Conservation (phyloP, 2,329 filamentous ascomycete species). For the Penicillium sclerotigenum region DNA sequence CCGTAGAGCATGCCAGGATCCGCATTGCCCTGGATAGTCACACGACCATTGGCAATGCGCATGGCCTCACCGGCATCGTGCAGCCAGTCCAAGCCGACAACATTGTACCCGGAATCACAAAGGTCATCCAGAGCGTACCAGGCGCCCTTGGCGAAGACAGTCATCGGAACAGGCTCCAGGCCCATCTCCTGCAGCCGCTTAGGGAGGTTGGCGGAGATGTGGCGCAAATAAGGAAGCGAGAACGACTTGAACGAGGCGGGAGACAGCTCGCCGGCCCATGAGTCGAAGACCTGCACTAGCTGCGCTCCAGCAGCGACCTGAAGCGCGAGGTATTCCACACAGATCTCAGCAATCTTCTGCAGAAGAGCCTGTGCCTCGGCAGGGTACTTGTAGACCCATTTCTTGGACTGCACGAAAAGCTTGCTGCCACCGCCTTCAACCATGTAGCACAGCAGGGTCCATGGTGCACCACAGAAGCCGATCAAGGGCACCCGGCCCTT, state of each 20-base stretch:
- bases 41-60: slow-evolving; percentile 71
- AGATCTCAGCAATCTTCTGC: slow-evolving; percentile 88
- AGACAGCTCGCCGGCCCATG: slow-evolving; percentile 92
- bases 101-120: slow-evolving; percentile 85
- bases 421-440: slow-evolving; percentile 96
- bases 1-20: slow-evolving; percentile 93
- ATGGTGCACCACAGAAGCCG: slow-evolving; percentile 94
- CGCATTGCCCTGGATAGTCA: slow-evolving; percentile 90
- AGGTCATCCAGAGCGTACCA: slow-evolving; percentile 90
- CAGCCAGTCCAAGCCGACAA: slow-evolving; percentile 92
- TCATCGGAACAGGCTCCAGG: slow-evolving; percentile 85
- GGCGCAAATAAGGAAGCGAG: slow-evolving; percentile 77
- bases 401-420: slow-evolving; percentile 90
- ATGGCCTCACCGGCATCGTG: slow-evolving; percentile 84
- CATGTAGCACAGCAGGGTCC: slow-evolving; percentile 98
- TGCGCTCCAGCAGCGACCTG: slow-evolving; percentile 94
- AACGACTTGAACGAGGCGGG: slow-evolving; percentile 80
- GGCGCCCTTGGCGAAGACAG: slow-evolving; percentile 95
- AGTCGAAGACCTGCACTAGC: slow-evolving; percentile 96
- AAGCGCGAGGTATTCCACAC: slow-evolving; percentile 87
- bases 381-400: slow-evolving; percentile 90
- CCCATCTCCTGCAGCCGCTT: slow-evolving; percentile 69
- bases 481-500: slow-evolving; percentile 86
- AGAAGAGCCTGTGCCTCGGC: slow-evolving; percentile 76
- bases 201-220: slow-evolving; percentile 80